phyloP scores from a whole-genome alignment of 208 protist genomes.

The Crithidia fasciculata region DNA sequence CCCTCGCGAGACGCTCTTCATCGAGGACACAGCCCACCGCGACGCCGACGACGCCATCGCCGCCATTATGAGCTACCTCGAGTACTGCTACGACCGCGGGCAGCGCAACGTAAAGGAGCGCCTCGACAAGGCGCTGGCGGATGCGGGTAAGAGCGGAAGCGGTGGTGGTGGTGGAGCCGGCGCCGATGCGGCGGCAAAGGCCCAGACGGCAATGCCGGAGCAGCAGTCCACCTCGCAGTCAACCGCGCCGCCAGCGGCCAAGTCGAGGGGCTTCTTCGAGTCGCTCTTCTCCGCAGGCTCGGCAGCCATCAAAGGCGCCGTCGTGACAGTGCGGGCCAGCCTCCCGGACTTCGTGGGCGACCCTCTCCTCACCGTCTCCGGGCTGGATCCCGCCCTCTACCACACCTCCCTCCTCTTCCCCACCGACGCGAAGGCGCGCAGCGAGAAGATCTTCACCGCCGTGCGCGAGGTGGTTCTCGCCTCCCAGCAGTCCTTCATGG shows the following conservation, averaged over 20 bases:
- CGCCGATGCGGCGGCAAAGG: background rate
- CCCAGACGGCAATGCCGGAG: too few species aligned
- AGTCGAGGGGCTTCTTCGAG: conserved; percentile 33
- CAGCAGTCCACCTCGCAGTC: too few species aligned
- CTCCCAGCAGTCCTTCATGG: conserved; percentile 75
- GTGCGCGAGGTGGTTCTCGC: conserved; percentile 60
- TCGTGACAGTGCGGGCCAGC: conserved; percentile 29
- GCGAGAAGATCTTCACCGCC: conserved; percentile 47
- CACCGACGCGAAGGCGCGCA: conserved; percentile 32
- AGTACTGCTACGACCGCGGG: conserved; percentile 51
- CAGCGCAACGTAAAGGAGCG: conserved; percentile 28
- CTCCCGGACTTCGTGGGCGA: conserved; percentile 45
- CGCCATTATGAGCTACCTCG: conserved; percentile 58
- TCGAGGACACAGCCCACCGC: conserved; percentile 44
- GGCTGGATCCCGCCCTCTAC: conserved; percentile 24
- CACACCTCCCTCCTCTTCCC: conserved; percentile 40
- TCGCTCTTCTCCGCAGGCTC: conserved; percentile 29
- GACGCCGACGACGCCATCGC: conserved; percentile 45
- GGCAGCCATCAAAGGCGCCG: conserved; percentile 32
- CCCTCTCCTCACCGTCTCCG: conserved; percentile 34
- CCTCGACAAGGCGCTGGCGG: conserved; percentile 21
- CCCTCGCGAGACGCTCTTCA: conserved; percentile 53
- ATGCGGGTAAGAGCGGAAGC: background rate
- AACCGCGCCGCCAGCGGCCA: background rate
- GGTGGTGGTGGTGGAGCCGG: background rate